Base-by-base conservation (phyloP, 495 filamentous ascomycete species). In the Peziza echinospora region DNA sequence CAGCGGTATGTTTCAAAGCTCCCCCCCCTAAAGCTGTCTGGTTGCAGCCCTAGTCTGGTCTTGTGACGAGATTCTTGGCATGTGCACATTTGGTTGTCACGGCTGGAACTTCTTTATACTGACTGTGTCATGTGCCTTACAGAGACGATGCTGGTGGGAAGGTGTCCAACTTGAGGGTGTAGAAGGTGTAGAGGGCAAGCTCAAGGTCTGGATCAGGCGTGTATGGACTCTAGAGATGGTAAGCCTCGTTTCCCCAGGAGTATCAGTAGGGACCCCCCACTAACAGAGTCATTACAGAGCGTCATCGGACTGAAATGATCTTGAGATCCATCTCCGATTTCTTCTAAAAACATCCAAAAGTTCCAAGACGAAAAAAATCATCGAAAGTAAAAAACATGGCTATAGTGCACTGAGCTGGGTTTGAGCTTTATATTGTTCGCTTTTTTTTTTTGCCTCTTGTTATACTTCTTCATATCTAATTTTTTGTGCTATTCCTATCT, bases 151-250 rank as follows among this genome's bases (percentile, higher is more conserved):
- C 67, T 99, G 89, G 89, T 99, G 89, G 89, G 89, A 96, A 60
- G 91, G 89, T 7, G 78, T 94, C n/a, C 87, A 94, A 57, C 67
- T 99, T 19, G 73, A 84, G 16, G 64, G 78, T 46, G 82, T 99
- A 11, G 91, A 93, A 43, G 89, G 89, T 9, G 74, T 94, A 13
- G 77, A 92, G 26, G 91, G 89, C 23, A 81, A 77, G 54, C 66
- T 99, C 56, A 99, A 96, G 63, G 84, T 96, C 49, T 99, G 89
- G 89, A 93, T 96, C 55, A 71, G 89, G 49, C 69, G 89, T 55
- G 89, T 99, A 49, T 99, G 89, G 89, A 99, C 89, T 49, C 68
- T 99, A 47, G 89, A 99, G 72, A 99, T 99, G 89, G 78, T 81
- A 63, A 59, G 71, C 53, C 26, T 24, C 22, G 39, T 42, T 24